Percentiles rank a stretch among this genome's conserved stretches.
These are phyloP conservation scores for Nowakowskiella sp. DNA, from an alignment of 192 early-diverging fungal species.

Conservation along the genomic window DNA sequence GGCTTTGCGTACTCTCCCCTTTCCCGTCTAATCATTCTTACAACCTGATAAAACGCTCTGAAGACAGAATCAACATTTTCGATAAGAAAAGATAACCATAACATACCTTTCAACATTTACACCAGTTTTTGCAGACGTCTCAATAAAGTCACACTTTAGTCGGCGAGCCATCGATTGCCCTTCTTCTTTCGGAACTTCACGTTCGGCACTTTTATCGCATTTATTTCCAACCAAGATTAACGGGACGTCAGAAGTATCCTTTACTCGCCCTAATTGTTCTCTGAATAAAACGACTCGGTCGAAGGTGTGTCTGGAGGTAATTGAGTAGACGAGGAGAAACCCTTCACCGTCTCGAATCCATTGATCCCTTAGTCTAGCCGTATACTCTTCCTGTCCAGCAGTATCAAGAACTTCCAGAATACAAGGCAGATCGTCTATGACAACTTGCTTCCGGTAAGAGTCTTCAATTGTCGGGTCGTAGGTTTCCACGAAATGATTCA, in stretches of 20 bases:
- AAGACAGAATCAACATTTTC: neutral
- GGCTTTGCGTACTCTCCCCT: neutral
- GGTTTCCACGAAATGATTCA: constrained; percentile 73
- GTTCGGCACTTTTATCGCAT: constrained; percentile 73
- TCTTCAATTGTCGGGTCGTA: constrained; percentile 99
- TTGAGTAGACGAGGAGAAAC: constrained; percentile 88
- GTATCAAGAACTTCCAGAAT: constrained; percentile 93
- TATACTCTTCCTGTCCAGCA: constrained; percentile 94
- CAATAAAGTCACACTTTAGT: constrained; percentile 76
- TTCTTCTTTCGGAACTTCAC: constrained; percentile 78
- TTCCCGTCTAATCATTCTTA: constrained; percentile 61
- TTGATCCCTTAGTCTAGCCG: constrained; percentile 75
- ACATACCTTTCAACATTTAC: constrained; percentile 80
- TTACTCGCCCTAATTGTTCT: constrained; percentile 92
- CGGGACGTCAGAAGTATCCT: constrained; percentile 85
- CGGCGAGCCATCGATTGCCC: constrained; percentile 67
- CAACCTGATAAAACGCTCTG: constrained; percentile 69
- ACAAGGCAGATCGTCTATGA: constrained; percentile 80
- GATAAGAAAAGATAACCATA: neutral
- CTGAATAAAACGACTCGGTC: constrained; percentile 85
- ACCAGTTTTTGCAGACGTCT: constrained; percentile 83
- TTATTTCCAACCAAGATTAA: constrained; percentile 86
- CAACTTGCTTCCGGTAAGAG: constrained; percentile 94
- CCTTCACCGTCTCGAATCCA: constrained; percentile 96
- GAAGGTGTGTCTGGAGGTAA: constrained; percentile 85